phyloP scores from a whole-genome alignment of 202 grass and related monocot species.

The Hordeum pubiflorum region DNA sequence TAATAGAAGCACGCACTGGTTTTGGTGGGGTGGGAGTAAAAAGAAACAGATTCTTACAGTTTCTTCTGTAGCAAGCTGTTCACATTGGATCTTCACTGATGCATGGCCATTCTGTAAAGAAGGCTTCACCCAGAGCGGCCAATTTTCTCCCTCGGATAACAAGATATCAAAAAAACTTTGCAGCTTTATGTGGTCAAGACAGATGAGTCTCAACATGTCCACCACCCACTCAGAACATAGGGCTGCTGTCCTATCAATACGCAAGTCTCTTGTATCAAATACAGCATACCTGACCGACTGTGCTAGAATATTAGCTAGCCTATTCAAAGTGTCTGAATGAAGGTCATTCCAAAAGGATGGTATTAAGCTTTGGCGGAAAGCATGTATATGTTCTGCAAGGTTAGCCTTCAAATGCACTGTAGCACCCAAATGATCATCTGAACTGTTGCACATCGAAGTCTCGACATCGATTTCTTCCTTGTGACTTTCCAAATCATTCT shows the following conservation, averaged over 20 bases:
- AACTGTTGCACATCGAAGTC: conserved; percentile 3
- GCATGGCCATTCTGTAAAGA: conserved; percentile 28
- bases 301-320: conserved; percentile 54
- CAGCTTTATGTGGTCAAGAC: conserved; percentile 48
- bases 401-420: conserved; percentile 35
- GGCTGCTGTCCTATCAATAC: conserved; percentile 30
- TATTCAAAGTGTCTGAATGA: conserved; percentile 42
- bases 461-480: conserved; percentile 21
- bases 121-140: conserved; percentile 72
- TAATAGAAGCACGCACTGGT: neutral
- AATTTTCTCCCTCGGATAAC: conserved; percentile 61
- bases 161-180: conserved; percentile 59
- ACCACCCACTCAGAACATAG: conserved; percentile 69
- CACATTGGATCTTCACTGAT: conserved; percentile 28
- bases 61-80: conserved; percentile 20
- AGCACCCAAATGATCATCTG: conserved; percentile 23
- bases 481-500: conserved; percentile 25
- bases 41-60: conserved; percentile 9
- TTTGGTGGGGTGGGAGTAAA: neutral
- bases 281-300: conserved; percentile 65
- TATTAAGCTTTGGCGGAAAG: conserved; percentile 44
- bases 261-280: conserved; percentile 42
- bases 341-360: conserved; percentile 59
- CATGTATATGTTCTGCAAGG: conserved; percentile 56
- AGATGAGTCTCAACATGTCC: conserved; percentile 47